phyloP scores from a whole-genome alignment of 495 filamentous ascomycete genomes.

The Penicillium soppii region DNA sequence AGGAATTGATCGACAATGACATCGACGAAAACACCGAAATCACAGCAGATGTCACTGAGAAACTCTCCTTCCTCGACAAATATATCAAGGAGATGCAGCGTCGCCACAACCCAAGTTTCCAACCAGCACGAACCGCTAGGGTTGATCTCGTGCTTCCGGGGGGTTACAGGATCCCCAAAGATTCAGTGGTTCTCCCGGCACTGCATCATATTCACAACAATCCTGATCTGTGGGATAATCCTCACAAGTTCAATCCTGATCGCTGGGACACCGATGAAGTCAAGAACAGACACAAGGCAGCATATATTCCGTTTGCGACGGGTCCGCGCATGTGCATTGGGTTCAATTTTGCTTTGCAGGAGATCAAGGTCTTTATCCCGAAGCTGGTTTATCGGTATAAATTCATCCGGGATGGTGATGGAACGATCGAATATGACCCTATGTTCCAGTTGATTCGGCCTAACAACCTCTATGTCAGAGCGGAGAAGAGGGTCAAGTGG shows the following conservation, averaged over 20 bases:
- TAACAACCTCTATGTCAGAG: slow-evolving; percentile 52
- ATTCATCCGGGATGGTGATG: slow-evolving; percentile 41
- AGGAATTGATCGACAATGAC: slow-evolving; percentile 52
- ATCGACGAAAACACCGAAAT: slow-evolving; percentile 31
- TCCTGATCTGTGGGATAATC: slow-evolving; percentile 50
- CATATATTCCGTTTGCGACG: slow-evolving; percentile 54
- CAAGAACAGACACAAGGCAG: slow-evolving; percentile 39
- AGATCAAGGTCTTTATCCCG: slow-evolving; percentile 51
- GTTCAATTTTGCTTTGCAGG: slow-evolving; percentile 57
- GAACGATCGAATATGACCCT: slow-evolving; percentile 55
- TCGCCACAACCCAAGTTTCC: slow-evolving; percentile 53
- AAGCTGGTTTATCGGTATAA: slow-evolving; percentile 55
- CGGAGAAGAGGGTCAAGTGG: slow-evolving; percentile 45
- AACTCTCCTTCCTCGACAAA: slow-evolving; percentile 46
- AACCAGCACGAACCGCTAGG: slow-evolving; percentile 51
- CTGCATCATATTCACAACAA: slow-evolving; percentile 55
- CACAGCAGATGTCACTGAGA: slow-evolving; percentile 23
- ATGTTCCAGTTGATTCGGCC: slow-evolving; percentile 56
- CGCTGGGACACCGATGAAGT: slow-evolving; percentile 53
- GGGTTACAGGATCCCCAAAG: slow-evolving; percentile 51
- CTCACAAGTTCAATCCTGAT: slow-evolving; percentile 51
- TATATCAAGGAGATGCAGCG: slow-evolving; percentile 58
- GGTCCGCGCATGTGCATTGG: slow-evolving; percentile 54
- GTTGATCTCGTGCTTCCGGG: slow-evolving; percentile 53
- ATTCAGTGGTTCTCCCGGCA: slow-evolving; percentile 46